A percentile compares a stretch with the other conserved stretches of the same genome.
These are phyloP conservation scores for Glomus cerebriforme DNA, from an alignment of 192 early-diverging fungal species.

Conservation along the genomic window DNA sequence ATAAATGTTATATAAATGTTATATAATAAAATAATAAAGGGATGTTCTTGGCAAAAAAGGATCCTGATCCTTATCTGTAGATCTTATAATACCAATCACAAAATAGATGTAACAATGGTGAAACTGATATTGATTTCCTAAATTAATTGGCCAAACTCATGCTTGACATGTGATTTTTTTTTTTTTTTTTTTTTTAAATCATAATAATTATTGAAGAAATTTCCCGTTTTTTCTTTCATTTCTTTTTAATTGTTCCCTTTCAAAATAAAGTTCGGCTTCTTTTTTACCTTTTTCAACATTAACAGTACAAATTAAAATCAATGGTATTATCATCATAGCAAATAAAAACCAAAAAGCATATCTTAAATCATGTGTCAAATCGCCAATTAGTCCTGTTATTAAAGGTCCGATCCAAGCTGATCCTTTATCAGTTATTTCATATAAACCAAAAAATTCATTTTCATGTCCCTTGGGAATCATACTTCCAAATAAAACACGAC, in stretches of 20 bases:
- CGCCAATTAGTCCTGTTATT: slow-evolving; percentile 65
- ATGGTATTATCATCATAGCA: slow-evolving; percentile 53
- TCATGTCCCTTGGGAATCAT: slow-evolving; percentile 67
- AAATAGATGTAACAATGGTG: too few relatives aligned
- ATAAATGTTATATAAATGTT: neutral
- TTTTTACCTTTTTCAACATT: slow-evolving; percentile 59
- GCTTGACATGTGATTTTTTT: too few relatives aligned
- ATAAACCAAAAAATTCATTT: slow-evolving; percentile 71
- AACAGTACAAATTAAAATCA: slow-evolving; percentile 54
- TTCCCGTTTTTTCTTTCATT: neutral
- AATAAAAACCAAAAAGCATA: slow-evolving; percentile 60
- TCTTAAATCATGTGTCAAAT: slow-evolving; percentile 53
- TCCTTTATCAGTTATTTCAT: slow-evolving; percentile 72
- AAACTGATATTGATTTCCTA: too few relatives aligned
- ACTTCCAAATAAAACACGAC: slow-evolving; percentile 63
- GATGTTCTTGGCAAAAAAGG: too few relatives aligned
- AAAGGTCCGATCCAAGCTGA: slow-evolving; percentile 74
- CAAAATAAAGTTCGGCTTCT: slow-evolving; percentile 47
- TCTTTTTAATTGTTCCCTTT: slow-evolving; percentile 16
- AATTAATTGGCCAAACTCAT: too few relatives aligned
- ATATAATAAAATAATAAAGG: neutral
- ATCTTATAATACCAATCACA: too few relatives aligned
- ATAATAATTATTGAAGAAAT: too few relatives aligned
- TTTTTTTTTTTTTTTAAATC: too few relatives aligned
- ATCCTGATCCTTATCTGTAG: too few relatives aligned